phyloP scores from a whole-genome alignment of 176 grass and related monocot genomes.

The Chrysopogon serrulatus region DNA sequence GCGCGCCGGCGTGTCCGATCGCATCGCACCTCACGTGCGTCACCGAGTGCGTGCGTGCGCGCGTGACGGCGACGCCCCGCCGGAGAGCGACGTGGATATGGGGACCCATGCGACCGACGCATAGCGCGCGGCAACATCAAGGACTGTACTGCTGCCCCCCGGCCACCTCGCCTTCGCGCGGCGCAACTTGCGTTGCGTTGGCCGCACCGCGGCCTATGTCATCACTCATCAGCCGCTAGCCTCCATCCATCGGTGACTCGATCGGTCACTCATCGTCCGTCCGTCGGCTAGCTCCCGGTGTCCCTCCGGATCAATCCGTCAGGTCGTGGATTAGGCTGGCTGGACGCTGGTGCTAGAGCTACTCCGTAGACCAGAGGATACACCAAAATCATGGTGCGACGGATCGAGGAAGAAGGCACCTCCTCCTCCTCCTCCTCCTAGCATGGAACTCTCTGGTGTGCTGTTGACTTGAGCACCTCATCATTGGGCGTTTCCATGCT shows the following conservation, averaged over 20 bases:
- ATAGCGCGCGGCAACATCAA: conserved; percentile 6
- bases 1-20: background rate
- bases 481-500: background rate
- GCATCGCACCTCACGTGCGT: conserved; percentile 5
- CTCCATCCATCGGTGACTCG: too few species aligned
- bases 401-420: background rate
- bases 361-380: background rate
- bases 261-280: too few species aligned
- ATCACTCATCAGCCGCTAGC: too few species aligned
- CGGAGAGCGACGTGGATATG: conserved; percentile 14
- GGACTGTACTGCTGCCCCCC: background rate
- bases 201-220: background rate
- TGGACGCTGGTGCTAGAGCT: background rate
- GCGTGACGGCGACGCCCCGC: conserved; percentile 9
- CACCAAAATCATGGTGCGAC: background rate
- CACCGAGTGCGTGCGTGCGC: conserved; percentile 35
- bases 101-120: conserved; percentile 40
- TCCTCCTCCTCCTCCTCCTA: background rate
- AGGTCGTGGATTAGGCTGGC: background rate
- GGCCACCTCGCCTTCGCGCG: background rate
- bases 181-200: background rate
- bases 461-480: background rate
- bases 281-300: background rate
- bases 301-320: too few species aligned
- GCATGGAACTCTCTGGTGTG: background rate